phyloP scores from a whole-genome alignment of 805 yeast genomes.

The Zygosaccharomyces gambellarensis region DNA sequence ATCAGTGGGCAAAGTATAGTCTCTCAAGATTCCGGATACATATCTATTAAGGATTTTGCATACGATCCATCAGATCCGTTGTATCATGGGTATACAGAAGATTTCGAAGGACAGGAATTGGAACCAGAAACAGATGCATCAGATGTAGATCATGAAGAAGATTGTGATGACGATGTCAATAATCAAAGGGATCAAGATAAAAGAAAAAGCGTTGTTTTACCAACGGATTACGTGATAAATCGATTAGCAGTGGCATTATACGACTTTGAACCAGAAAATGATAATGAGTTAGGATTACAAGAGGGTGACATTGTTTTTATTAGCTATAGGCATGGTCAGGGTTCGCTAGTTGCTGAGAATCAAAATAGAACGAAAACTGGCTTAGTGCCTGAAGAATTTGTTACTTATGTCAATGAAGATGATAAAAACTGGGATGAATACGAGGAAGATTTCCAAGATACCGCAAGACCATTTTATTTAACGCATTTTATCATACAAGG shows the following conservation, averaged over 20 bases:
- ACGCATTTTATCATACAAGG: constrained; percentile 32
- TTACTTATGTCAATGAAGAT: constrained; percentile 42
- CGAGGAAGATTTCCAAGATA: constrained; percentile 20
- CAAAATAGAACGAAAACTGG: constrained; percentile 55
- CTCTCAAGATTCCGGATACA: constrained; percentile 27
- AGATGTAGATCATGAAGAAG: constrained; percentile 13
- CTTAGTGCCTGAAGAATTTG: constrained; percentile 92
- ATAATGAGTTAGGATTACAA: constrained; percentile 71
- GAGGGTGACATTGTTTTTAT: constrained; percentile 86
- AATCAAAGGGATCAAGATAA: constrained; percentile 13
- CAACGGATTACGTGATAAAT: constrained; percentile 38
- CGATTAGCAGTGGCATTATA: constrained; percentile 78
- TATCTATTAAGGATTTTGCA: constrained; percentile 76
- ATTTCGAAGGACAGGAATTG: constrained; percentile 20
- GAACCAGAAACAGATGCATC: constrained; percentile 25
- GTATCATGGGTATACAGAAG: constrained; percentile 54
- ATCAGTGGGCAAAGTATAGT: constrained; percentile 3
- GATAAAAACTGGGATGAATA: constrained; percentile 14
- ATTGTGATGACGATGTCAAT: constrained; percentile 20
- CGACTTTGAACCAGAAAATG: constrained; percentile 89
- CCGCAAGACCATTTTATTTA: constrained; percentile 43
- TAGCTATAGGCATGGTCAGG: constrained; percentile 91
- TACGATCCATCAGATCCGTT: constrained; percentile 66
- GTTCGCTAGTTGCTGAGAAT: constrained; percentile 88
- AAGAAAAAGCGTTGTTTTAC: constrained; percentile 33